Evolutionary conservation across 1,284 basidiomycete genomes (phyloP).

Genomic region (Ceratobasidium sp.): DNA sequence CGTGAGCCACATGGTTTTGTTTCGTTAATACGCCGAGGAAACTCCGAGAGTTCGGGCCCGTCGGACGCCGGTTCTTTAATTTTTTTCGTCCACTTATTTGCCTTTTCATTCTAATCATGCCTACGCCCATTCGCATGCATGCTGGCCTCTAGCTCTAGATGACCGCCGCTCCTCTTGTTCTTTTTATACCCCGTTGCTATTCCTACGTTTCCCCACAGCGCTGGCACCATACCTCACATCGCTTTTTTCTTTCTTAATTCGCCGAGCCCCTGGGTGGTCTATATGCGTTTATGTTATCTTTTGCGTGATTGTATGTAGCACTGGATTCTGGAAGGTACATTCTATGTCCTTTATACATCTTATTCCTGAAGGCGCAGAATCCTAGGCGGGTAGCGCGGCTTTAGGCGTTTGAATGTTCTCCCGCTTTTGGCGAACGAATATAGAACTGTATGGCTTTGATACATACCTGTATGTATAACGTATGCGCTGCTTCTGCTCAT

Average conservation of each 20-base stretch:
- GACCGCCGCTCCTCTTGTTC: not conserved
- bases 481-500: not conserved
- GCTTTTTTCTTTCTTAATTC: not conserved
- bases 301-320: conserved; percentile 1
- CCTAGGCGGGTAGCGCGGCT: too few species aligned
- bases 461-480: not conserved
- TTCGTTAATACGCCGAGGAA: not conserved
- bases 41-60: not conserved
- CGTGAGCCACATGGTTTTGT: too few species aligned
- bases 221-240: not conserved
- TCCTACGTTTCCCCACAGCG: conserved; percentile 7
- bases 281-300: not conserved
- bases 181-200: not conserved
- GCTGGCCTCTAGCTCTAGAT: too few species aligned
- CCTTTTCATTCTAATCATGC: not conserved
- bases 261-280: not conserved
- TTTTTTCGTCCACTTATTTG: not conserved
- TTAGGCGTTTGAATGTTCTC: too few species aligned
- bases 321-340: not conserved
- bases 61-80: conserved; percentile 20
- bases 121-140: too few species aligned
- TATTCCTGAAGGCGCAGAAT: not conserved
- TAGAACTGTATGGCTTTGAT: not conserved
- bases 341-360: not conserved
- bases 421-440: too few species aligned